Evolutionary conservation across 306 rosid species (phyloP), one percentile per base, ranked within the genome.

Genomic region (Rosa rugosa): DNA sequence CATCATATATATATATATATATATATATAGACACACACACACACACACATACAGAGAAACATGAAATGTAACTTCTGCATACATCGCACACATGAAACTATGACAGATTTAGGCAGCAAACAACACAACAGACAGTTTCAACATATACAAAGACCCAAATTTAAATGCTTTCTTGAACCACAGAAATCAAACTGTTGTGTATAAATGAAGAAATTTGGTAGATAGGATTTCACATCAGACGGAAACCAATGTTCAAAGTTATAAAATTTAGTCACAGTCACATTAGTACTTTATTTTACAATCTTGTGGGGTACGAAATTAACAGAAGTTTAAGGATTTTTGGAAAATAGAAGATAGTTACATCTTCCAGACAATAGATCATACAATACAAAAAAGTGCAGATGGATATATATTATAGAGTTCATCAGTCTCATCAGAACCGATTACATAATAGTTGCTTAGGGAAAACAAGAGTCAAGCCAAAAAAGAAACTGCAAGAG

Each of bases 121-220:
- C 31, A 74, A 59, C 47, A 44, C 17, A 74, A 41, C 49, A 59
- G 65, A 74, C 31, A 40, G 16, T 38, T 74, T 73, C 50, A 11
- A 12, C 22, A 57, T 49, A 8, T 57, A 56, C 38, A n/a, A 44
- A 41, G 20, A 42, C 44, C 27, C 38, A 16, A 75, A 59, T 42
- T 3, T 45, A 42, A 42, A 59, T 42, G 70, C 16, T 23, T 59
- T 27, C 44, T 14, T 23, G 51, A 40, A 11, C 25, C 56, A 75
- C 46, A 42, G 34, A 77, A 34, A 65, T 66, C 23, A 50, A 38
- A 22, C 17, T 50, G 12, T 13, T 49, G 4, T 34, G 5, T 34
- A 49, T 17, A 50, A 51, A n/a, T n/a, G 46, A 77, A 51, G 23
- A 47, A 31, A 31, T 65, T 20, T n/a, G n/a, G 53, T 41, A 66